A percentile compares a stretch with the other conserved stretches of the same genome.
Conservation (phyloP, 2,329 filamentous ascomycete genomes). For the Gremmenia infestans region DNA sequence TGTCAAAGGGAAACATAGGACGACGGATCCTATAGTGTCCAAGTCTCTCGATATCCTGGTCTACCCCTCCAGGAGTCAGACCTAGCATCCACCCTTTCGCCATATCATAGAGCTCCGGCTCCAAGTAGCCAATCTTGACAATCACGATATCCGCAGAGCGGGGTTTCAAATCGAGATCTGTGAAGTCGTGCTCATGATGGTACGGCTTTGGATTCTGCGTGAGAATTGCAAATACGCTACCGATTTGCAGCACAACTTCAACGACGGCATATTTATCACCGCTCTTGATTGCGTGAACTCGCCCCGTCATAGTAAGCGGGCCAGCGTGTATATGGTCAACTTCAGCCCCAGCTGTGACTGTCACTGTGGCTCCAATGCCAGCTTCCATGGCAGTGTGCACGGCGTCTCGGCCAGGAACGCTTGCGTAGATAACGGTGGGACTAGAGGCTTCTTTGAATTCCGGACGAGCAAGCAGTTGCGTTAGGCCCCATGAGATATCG, state of each 20-base stretch:
- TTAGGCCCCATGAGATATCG: conserved; percentile 48
- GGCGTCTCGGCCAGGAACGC: conserved; percentile 43
- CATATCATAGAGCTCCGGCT: conserved; percentile 51
- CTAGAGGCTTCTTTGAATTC: conserved; percentile 39
- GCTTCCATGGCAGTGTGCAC: conserved; percentile 38
- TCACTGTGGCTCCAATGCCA: conserved; percentile 43
- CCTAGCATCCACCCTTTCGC: conserved; percentile 49
- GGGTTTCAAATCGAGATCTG: conserved; percentile 41
- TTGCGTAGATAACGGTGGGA: conserved; percentile 47
- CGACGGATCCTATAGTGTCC: conserved; percentile 44
- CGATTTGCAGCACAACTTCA: conserved; percentile 47
- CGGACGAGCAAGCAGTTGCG: conserved; percentile 38
- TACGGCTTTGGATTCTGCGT: conserved; percentile 50
- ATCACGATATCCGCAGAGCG: conserved; percentile 45
- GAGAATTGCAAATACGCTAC: conserved; percentile 46
- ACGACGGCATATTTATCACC: conserved; percentile 43
- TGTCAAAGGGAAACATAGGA: conserved; percentile 46
- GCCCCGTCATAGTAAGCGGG: conserved; percentile 46
- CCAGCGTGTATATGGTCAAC: conserved; percentile 44
- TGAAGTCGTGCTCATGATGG: conserved; percentile 48
- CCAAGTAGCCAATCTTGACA: conserved; percentile 52
- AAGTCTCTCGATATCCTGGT: conserved; percentile 45
- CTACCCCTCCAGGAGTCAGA: conserved; percentile 48
- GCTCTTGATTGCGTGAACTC: conserved; percentile 44
- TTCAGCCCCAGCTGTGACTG: conserved; percentile 46